Conservation (phyloP, 805 yeast genomes). For the Jamesozyma rosinii region DNA sequence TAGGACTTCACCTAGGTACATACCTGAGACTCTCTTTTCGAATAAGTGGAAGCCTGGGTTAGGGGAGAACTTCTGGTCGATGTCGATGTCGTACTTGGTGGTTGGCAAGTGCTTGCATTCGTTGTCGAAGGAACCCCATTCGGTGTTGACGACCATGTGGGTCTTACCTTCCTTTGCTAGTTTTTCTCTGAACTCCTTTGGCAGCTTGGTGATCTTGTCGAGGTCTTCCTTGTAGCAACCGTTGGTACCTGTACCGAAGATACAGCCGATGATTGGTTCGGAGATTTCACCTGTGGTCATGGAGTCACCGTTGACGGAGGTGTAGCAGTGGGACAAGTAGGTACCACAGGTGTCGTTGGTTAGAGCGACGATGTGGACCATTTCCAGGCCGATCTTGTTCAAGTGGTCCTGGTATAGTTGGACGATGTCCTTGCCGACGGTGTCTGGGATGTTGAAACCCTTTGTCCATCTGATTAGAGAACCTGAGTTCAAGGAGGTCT, state of each 20-base stretch:
- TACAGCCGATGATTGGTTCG: constrained; percentile 77
- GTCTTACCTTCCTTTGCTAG: constrained; percentile 38
- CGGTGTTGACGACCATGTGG: constrained; percentile 86
- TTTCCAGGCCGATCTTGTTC: constrained; percentile 45
- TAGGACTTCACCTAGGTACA: constrained; percentile 85
- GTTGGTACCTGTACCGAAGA: constrained; percentile 95
- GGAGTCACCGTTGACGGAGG: constrained; percentile 40
- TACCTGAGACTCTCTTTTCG: constrained; percentile 85
- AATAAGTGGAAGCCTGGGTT: constrained; percentile 85
- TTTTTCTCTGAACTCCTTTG: constrained; percentile 34
- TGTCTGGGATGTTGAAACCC: constrained; percentile 79
- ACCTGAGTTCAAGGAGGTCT: constrained; percentile 71
- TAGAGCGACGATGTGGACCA: constrained; percentile 67
- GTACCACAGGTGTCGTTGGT: constrained; percentile 97
- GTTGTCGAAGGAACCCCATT: constrained; percentile 97
- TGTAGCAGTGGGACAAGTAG: constrained; percentile 75
- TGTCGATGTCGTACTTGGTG: constrained; percentile 63
- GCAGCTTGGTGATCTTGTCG: constrained; percentile 63
- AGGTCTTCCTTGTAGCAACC: constrained; percentile 85
- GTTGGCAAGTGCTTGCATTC: constrained; percentile 64
- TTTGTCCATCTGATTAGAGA: constrained; percentile 90
- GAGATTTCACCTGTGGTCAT: constrained; percentile 52
- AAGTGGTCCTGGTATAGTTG: constrained; percentile 59
- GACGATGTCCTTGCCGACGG: constrained; percentile 78
- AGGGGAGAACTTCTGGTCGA: constrained; percentile 60